Conservation (phyloP, 1,284 basidiomycete species). For the Paramarasmius palmivorus region DNA sequence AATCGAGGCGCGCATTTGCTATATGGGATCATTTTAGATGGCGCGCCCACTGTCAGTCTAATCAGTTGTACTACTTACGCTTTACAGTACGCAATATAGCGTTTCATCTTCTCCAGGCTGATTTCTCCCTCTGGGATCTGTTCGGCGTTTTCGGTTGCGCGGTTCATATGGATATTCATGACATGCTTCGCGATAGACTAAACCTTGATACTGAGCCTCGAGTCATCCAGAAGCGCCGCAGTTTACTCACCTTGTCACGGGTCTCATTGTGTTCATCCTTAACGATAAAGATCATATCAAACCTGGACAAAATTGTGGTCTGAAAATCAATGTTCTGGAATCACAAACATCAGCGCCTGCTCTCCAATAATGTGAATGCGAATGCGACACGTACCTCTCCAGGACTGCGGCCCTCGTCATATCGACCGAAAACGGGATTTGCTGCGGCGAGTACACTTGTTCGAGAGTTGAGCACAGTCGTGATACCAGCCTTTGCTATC, state of each 20-base stretch:
- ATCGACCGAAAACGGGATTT: conserved; percentile 98
- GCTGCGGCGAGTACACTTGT: conserved; percentile 97
- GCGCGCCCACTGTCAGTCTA: background rate
- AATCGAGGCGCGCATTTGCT: conserved; percentile 96
- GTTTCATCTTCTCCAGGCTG: conserved; percentile 97
- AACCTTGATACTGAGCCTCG: background rate
- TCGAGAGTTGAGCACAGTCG: conserved; percentile 94
- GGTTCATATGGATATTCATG: conserved; percentile 99
- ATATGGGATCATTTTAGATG: conserved; percentile 11
- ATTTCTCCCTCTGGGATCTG: conserved; percentile 80
- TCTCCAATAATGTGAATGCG: background rate
- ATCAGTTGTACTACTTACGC: conserved; percentile 48
- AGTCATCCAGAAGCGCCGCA: background rate
- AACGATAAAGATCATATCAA: conserved; percentile 99
- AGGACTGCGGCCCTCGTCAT: conserved; percentile 96
- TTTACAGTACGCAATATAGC: conserved; percentile 96
- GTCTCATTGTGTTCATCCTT: conserved; percentile 97
- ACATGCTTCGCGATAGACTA: conserved; percentile 97
- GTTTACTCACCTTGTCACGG: conserved; percentile 74
- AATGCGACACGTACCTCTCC: conserved; percentile 69
- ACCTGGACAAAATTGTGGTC: conserved; percentile 96
- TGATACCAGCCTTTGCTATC: conserved; percentile 99
- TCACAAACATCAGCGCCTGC: background rate
- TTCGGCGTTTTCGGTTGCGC: conserved; percentile 63
- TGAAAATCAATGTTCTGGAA: conserved; percentile 95